These are phyloP conservation scores for Phellopilus nigrolimitatus DNA, from an alignment of 1,284 basidiomycete species.

Conservation along the genomic window DNA sequence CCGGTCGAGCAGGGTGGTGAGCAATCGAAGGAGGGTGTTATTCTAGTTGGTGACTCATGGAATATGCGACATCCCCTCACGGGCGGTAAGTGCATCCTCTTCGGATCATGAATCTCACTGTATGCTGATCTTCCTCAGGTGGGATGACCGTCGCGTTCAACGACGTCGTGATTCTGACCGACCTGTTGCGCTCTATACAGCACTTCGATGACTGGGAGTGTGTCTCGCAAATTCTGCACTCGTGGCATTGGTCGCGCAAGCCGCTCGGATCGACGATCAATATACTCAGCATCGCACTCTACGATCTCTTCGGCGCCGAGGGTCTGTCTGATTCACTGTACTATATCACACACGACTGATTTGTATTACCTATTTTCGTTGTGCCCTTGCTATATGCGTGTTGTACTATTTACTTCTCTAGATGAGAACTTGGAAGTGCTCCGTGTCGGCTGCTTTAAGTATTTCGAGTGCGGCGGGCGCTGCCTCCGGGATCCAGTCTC, in stretches of 20 bases:
- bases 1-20: constrained; percentile 71
- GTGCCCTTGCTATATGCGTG: constrained; percentile 14
- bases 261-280: constrained; percentile 81
- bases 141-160: constrained; percentile 93
- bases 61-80: constrained; percentile 99
- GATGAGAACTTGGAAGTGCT: constrained; percentile 80
- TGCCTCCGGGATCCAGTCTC: constrained; percentile 87
- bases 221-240: constrained; percentile 52
- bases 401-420: constrained; percentile 29
- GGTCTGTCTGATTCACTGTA: constrained; percentile 45
- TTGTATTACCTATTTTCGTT: no score
- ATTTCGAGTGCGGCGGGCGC: constrained; percentile 92
- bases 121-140: constrained; percentile 31
- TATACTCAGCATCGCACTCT: constrained; percentile 85
- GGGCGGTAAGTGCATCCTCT: constrained; percentile 45
- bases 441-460: constrained; percentile 93
- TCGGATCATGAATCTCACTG: background rate
- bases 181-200: constrained; percentile 49
- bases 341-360: constrained; percentile 17
- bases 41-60: constrained; percentile 94
- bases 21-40: constrained; percentile 62
- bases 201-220: constrained; percentile 60
- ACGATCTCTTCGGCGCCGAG: constrained; percentile 88
- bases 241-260: constrained; percentile 87
- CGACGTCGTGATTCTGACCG: constrained; percentile 74